Evolutionary conservation across 2,329 filamentous ascomycete genomes (phyloP).

Genomic region (Alternaria triticimaculans): DNA sequence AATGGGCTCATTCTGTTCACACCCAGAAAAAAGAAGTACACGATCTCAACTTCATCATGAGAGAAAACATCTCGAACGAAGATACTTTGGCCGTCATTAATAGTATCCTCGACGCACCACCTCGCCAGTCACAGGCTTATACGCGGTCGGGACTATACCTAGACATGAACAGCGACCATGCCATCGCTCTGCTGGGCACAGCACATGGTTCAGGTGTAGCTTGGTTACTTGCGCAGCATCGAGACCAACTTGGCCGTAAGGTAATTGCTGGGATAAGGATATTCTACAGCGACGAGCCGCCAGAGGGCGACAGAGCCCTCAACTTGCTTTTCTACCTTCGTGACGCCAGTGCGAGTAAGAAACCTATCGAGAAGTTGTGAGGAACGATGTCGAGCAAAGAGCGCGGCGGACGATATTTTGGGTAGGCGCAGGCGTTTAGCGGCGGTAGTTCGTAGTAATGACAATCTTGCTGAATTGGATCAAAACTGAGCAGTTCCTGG

Average conservation of each 20-base stretch:
- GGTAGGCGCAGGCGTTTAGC: not conserved
- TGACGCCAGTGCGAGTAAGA: not conserved
- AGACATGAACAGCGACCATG: not conserved
- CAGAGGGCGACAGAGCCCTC: not conserved
- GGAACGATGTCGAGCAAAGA: not conserved
- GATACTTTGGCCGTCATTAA: not conserved
- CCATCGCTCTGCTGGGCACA: not conserved
- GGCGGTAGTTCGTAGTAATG: not conserved
- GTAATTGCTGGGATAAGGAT: not conserved
- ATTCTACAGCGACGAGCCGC: not conserved
- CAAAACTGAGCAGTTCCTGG: not conserved
- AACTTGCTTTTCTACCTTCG: not conserved
- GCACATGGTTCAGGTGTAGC: not conserved
- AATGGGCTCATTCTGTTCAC: not conserved
- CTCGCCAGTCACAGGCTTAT: not conserved
- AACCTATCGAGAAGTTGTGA: not conserved
- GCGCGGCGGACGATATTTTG: not conserved
- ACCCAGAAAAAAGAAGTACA: not conserved
- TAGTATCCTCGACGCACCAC: not conserved
- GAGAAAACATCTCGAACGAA: not conserved
- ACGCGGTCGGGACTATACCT: not conserved
- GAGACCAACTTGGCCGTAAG: not conserved
- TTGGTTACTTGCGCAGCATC: not conserved
- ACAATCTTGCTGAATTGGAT: not conserved
- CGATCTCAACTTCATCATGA: not conserved